Evolutionary conservation across 768 basidiomycete genomes (phyloP).

Genomic region (Trametes maxima): DNA sequence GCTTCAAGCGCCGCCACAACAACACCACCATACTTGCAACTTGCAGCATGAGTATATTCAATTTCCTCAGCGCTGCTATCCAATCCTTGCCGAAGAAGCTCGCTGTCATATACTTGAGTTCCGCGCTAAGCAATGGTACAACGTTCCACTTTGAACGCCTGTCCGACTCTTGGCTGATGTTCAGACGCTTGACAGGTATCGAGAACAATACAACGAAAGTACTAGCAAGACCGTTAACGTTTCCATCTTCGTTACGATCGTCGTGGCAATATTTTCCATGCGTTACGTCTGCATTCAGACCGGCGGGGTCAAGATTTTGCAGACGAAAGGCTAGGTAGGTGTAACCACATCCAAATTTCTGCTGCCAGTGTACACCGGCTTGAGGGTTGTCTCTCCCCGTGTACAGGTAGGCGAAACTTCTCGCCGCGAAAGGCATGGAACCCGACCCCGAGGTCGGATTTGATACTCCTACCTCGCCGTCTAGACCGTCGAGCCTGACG

Average conservation of each 20-base stretch:
- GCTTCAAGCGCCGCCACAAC: no score
- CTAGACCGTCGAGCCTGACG: neutral
- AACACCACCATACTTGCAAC: conserved; percentile 86
- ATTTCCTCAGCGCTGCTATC: conserved; percentile 76
- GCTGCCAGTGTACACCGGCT: no score
- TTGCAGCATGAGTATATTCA: conserved; percentile 80
- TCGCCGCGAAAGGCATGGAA: conserved; percentile 2
- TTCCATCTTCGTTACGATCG: conserved; percentile 63
- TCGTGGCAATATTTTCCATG: conserved; percentile 73
- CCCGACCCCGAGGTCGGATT: conserved; percentile 1
- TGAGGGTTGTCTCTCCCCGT: neutral
- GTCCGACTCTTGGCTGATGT: neutral
- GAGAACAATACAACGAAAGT: conserved; percentile 41
- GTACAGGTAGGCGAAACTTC: conserved; percentile 18
- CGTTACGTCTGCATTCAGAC: conserved; percentile 80
- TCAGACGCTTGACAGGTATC: conserved; percentile 25
- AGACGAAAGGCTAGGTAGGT: conserved; percentile 66
- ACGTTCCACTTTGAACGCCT: neutral
- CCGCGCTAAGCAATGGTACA: conserved; percentile 49
- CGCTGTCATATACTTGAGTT: conserved; percentile 86
- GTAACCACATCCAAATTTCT: neutral
- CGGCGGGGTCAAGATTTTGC: conserved; percentile 64
- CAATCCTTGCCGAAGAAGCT: conserved; percentile 89
- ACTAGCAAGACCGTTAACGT: conserved; percentile 65
- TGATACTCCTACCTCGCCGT: neutral